phyloP scores from a whole-genome alignment of 1,284 basidiomycete species.

The Blastosporella zonata region DNA sequence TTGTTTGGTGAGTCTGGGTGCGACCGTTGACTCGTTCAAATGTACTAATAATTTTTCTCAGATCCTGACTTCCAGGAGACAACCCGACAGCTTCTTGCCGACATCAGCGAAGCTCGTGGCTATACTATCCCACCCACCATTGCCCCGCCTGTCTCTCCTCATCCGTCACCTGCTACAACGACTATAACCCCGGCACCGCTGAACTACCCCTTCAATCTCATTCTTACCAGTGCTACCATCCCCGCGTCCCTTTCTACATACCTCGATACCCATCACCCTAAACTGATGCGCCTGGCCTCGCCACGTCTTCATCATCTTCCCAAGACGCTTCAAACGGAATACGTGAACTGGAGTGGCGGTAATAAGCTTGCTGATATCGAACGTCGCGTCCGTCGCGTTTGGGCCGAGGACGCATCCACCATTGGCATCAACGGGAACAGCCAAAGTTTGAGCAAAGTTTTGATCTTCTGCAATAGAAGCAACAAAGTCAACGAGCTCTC shows the following conservation, averaged over 20 bases:
- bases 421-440: constrained; percentile 15
- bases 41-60: constrained; percentile 25
- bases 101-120: constrained; percentile 64
- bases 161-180: constrained; percentile 9
- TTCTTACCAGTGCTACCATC: constrained; percentile 87
- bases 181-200: constrained; percentile 24
- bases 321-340: constrained; percentile 62
- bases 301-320: constrained; percentile 80
- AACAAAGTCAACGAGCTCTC: constrained; percentile 62
- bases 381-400: constrained; percentile 66
- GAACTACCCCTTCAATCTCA: constrained; percentile 71
- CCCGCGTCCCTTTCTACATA: constrained; percentile 72
- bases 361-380: constrained; percentile 79
- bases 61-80: constrained; percentile 78
- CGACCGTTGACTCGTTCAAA: constrained; percentile 4
- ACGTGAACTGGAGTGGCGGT: constrained; percentile 73
- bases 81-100: constrained; percentile 64
- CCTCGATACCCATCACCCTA: constrained; percentile 59
- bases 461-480: constrained; percentile 82
- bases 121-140: constrained; percentile 36
- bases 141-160: constrained; percentile 16
- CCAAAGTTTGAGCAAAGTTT: constrained; percentile 49
- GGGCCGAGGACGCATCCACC: constrained; percentile 58
- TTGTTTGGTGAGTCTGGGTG: constrained; percentile 62
- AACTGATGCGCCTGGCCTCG: constrained; percentile 67